Evolutionary conservation across 2,329 filamentous ascomycete species (phyloP).

Genomic region (Aureobasidium namibiae): DNA sequence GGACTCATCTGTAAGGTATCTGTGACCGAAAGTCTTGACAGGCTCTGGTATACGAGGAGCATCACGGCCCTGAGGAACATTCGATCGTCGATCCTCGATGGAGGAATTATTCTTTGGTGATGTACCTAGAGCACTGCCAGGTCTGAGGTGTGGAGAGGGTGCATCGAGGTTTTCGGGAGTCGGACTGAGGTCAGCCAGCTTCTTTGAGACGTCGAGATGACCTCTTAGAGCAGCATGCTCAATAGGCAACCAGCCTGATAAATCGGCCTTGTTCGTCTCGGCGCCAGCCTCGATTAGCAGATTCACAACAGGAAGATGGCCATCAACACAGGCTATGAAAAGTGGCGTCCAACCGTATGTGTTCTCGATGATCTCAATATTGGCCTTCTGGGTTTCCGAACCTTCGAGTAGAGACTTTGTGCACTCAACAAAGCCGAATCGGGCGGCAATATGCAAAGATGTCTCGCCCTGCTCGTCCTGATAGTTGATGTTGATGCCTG

Average conservation of each 20-base stretch:
- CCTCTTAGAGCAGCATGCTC: constrained; percentile 89
- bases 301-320: constrained; percentile 65
- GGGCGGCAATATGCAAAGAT: constrained; percentile 81
- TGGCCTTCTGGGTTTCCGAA: constrained; percentile 59
- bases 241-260: constrained; percentile 86
- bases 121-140: constrained; percentile 7
- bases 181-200: constrained; percentile 53
- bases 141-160: constrained; percentile 21
- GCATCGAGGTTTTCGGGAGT: constrained; percentile 24
- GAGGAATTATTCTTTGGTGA: constrained; percentile 46
- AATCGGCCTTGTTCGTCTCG: constrained; percentile 65
- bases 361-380: constrained; percentile 71
- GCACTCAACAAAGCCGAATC: constrained; percentile 77
- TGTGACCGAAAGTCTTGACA: constrained; percentile 91
- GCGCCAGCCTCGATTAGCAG: constrained; percentile 72
- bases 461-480: constrained; percentile 86
- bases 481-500: constrained; percentile 88
- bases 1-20: constrained; percentile 81
- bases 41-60: constrained; percentile 53
- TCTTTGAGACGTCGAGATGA: constrained; percentile 70
- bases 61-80: constrained; percentile 31
- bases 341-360: constrained; percentile 93
- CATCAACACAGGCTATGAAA: constrained; percentile 86
- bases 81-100: constrained; percentile 39
- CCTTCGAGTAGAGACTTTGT: constrained; percentile 67